Conservation (phyloP, 2,329 filamentous ascomycete genomes). For the Aspergillus floridensis region DNA sequence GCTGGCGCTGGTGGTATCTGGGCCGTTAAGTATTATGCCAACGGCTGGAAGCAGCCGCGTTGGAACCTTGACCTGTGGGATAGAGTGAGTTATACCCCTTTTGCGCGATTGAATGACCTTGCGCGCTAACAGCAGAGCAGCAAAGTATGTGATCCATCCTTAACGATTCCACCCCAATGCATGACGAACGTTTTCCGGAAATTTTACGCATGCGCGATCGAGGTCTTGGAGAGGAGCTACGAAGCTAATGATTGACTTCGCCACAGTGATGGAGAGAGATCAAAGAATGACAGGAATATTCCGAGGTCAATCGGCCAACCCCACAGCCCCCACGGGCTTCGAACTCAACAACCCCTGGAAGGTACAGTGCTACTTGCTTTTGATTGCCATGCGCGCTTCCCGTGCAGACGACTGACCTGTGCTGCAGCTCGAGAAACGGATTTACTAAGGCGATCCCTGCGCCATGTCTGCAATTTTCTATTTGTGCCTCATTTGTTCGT, state of each 20-base stretch:
- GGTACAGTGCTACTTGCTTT: slow-evolving; percentile 45
- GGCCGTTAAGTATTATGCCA: slow-evolving; percentile 58
- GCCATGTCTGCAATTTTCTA: slow-evolving; percentile 20
- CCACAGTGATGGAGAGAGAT: slow-evolving; percentile 66
- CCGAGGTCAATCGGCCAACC: slow-evolving; percentile 61
- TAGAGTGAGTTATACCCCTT: slow-evolving; percentile 49
- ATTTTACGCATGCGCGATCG: background rate
- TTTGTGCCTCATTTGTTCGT: slow-evolving; percentile 19
- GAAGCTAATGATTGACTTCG: slow-evolving; percentile 24
- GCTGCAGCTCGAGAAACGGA: slow-evolving; percentile 40
- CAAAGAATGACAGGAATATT: slow-evolving; percentile 59
- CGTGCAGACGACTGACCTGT: slow-evolving; percentile 19
- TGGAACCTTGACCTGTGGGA: slow-evolving; percentile 64
- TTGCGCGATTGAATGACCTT: slow-evolving; percentile 15
- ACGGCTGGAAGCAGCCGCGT: slow-evolving; percentile 61
- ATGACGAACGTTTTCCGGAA: background rate
- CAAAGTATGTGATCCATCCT: slow-evolving; percentile 50
- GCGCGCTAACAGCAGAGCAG: slow-evolving; percentile 46
- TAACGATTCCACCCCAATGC: background rate
- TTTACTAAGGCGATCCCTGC: slow-evolving; percentile 32
- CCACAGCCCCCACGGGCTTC: slow-evolving; percentile 59
- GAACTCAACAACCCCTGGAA: slow-evolving; percentile 67
- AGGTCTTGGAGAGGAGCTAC: background rate
- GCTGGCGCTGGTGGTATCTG: slow-evolving; percentile 58
- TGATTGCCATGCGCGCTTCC: background rate